Percentiles rank a stretch among this genome's conserved stretches.
phyloP scores from a whole-genome alignment of 2,329 filamentous ascomycete genomes.

The Neopestalotiopsis sp. region DNA sequence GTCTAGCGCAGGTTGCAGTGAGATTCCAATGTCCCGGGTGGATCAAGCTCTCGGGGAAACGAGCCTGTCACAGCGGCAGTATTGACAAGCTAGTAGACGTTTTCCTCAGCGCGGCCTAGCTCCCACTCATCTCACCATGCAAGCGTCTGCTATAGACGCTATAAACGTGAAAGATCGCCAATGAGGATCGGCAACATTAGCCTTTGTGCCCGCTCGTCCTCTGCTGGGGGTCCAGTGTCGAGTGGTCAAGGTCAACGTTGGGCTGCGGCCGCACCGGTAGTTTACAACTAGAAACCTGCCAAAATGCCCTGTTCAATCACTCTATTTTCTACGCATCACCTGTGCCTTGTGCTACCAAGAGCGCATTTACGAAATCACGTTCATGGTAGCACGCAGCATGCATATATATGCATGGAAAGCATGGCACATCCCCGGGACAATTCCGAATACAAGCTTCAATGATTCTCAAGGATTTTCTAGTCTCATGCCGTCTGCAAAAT shows the following conservation, averaged over 20 bases:
- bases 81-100: constrained; percentile 8
- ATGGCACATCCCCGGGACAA: neutral
- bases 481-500: neutral
- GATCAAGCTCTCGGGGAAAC: neutral
- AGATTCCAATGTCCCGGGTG: constrained; percentile 1
- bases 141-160: neutral
- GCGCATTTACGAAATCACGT: neutral
- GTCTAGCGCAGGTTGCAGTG: neutral
- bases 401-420: too few relatives aligned
- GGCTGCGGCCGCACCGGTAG: constrained; percentile 13
- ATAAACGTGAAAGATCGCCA: neutral
- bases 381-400: neutral
- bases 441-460: neutral
- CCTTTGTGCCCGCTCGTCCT: neutral
- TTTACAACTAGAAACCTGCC: neutral
- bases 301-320: neutral
- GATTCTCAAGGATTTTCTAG: neutral
- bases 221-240: neutral
- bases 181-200: constrained; percentile 13
- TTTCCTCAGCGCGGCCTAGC: neutral
- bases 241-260: neutral
- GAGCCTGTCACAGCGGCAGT: neutral
- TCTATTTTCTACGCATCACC: neutral
- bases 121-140: neutral
- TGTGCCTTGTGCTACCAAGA: neutral